Conservation (phyloP, 106 monocot species). For the Dioscorea dumetorum region DNA sequence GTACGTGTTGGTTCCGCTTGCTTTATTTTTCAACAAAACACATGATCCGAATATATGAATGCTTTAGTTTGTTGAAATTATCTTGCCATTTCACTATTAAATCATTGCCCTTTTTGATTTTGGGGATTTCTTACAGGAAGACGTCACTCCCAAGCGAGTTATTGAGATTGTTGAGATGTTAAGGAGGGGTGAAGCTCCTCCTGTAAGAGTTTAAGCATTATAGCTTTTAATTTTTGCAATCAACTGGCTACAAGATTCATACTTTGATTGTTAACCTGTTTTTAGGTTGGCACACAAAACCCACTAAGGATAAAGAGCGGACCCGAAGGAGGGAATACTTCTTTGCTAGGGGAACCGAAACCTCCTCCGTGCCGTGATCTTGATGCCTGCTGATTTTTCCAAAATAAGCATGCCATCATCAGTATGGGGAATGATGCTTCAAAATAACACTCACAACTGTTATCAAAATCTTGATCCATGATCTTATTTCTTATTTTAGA, state of each 20-base stretch:
- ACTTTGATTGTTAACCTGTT: too few relatives aligned
- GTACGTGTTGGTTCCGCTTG: too few relatives aligned
- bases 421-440: background rate
- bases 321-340: constrained; percentile 82
- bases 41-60: too few relatives aligned
- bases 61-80: too few relatives aligned
- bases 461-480: too few relatives aligned
- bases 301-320: constrained; percentile 62
- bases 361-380: constrained; percentile 91
- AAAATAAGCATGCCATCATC: constrained; percentile 1
- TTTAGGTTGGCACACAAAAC: constrained; percentile 81
- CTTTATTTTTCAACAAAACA: too few relatives aligned
- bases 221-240: too few relatives aligned
- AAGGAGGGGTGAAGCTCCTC: constrained; percentile 69
- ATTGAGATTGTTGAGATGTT: constrained; percentile 93
- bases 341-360: constrained; percentile 73
- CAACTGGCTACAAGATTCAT: too few relatives aligned
- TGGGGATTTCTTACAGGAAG: constrained; percentile 39
- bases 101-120: too few relatives aligned
- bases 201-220: constrained; percentile 38
- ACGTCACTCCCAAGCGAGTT: constrained; percentile 82
- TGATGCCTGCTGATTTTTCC: constrained; percentile 61
- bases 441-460: too few relatives aligned
- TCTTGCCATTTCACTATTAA: too few relatives aligned
- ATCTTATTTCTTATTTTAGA: too few relatives aligned